Evolutionary conservation across 2,329 filamentous ascomycete species (phyloP), one percentile per base, ranked within the genome.

Genomic region (Monosporascus sp.): DNA sequence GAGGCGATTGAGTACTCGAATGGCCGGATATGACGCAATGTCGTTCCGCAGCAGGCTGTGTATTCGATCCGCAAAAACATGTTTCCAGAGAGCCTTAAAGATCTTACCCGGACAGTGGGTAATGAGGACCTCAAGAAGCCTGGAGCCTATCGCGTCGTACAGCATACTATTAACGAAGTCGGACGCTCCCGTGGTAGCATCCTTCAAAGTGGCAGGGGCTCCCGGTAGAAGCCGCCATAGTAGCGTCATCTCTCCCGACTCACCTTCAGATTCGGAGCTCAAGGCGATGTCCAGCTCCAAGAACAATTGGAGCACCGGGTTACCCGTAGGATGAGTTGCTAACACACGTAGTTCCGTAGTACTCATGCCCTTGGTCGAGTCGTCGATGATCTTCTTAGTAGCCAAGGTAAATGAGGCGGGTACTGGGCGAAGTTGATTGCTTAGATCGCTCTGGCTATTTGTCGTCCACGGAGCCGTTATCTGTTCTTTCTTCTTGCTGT

Each of bases 401-500:
- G 91, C 90, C 50, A 82, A 75, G 5, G 80, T 77, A 68, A 99
- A 99, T 0, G 88, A 90, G 31, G 83, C 80, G 0, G 94, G 94
- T 0, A 97, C 90, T 1, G 79, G 75, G 50, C 84, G 74, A 22
- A 76, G 63, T 55, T 76, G 69, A 11, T 69, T 64, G 44, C 69
- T 71, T 14, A 71, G 64, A 52, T 84, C 80, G n/a, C 77, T 73
- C 8, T 76, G 72, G 2, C 73, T 68, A 5, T 74, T 73, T 2
- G 80, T 77, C 2, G 74, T 75, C 44, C 81, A 80, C 4, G 81
- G 76, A 2, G 88, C 83, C 1, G 82, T 81, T 49, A 95, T 80
- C 61, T 88, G 86, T 71, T 97, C 92, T 72, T 97, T 97, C 73
- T 86, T 92, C 71, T 90, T 92, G 77, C 93, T 96, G 68, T 93